Evolutionary conservation across 208 protist species (phyloP).

Genomic region (Trypanosoma theileri): DNA sequence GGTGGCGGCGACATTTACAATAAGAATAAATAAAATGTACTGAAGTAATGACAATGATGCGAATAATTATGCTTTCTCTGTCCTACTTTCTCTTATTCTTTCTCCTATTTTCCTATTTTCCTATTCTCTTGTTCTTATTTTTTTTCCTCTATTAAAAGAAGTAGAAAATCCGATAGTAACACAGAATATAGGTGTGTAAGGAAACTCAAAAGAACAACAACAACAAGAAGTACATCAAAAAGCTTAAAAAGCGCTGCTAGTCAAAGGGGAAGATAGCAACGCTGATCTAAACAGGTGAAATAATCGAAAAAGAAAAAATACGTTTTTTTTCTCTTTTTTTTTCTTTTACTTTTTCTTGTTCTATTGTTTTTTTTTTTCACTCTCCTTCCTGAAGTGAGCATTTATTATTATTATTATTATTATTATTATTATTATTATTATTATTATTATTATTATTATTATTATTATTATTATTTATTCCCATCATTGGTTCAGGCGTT

Average conservation of each 20-base stretch:
- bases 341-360: too few species aligned
- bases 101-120: slow-evolving; percentile 5
- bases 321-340: too few species aligned
- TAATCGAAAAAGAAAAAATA: too few species aligned
- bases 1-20: too few species aligned
- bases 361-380: too few species aligned
- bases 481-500: not conserved
- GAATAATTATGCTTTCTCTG: not conserved
- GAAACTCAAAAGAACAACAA: not conserved
- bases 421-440: slow-evolving; percentile 3
- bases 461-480: slow-evolving; percentile 12
- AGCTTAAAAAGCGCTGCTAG: too few species aligned
- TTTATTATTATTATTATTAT: not conserved
- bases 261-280: not conserved
- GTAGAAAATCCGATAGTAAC: not conserved
- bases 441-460: slow-evolving; percentile 27
- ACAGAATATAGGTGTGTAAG: not conserved
- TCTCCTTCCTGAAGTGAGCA: too few species aligned
- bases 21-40: too few species aligned
- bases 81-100: slow-evolving; percentile 10
- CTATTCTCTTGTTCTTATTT: slow-evolving; percentile 3
- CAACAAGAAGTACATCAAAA: not conserved
- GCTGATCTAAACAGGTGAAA: not conserved
- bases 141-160: slow-evolving; percentile 12
- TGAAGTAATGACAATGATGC: too few species aligned